Base-by-base conservation (phyloP, 1,284 basidiomycete species). In the Agroathelia rolfsii region DNA sequence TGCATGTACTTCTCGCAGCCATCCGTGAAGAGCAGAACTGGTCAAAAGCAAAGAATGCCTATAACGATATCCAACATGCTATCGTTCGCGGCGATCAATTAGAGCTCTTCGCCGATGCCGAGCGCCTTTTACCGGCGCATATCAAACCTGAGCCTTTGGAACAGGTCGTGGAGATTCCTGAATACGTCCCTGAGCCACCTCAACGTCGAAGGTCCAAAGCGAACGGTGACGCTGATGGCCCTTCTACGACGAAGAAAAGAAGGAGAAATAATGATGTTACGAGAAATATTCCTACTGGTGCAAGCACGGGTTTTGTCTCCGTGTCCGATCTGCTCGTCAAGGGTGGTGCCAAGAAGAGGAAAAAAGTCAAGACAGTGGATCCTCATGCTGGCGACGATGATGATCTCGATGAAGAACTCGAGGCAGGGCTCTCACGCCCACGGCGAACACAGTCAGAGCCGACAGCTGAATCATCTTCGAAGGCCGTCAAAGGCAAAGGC, bases 1-100 rank as follows among this genome's bases (percentile, higher is more conserved):
- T 99, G 21, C 88, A 94, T 47, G 86, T 95, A 6, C 68, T 99
- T n/a, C 80, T 96, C 46, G 77, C 92, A 6, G 85, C 94, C 53
- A 76, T 78, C 14, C 79, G 92, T 19, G 95, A 98, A 59, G 92
- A 97, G 47, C 55, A 67, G 34, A 96, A 95, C 48, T 89, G 92
- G 71, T 81, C 88, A 35, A 85, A 84, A 41, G 92, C 95, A 1
- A 82, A 92, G 49, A 78, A 76, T 30, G 78, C 76, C 7, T 94
- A 99, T 58, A 76, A 81, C 39, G 77, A 87, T 38, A 88, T 98
- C 5, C 94, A 97, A 52, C 78, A 79, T 46, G 74, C 82, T 33
- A 94, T 99, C 49, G 72, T 84, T 28, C 76, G 79, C 29, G 89
- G 89, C 18, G 79, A 84, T 35, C 71, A 83, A 38, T 74, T 97